These are phyloP conservation scores for Aspergillus viridinutans DNA, from an alignment of 2,329 filamentous ascomycete species.

Conservation along the genomic window DNA sequence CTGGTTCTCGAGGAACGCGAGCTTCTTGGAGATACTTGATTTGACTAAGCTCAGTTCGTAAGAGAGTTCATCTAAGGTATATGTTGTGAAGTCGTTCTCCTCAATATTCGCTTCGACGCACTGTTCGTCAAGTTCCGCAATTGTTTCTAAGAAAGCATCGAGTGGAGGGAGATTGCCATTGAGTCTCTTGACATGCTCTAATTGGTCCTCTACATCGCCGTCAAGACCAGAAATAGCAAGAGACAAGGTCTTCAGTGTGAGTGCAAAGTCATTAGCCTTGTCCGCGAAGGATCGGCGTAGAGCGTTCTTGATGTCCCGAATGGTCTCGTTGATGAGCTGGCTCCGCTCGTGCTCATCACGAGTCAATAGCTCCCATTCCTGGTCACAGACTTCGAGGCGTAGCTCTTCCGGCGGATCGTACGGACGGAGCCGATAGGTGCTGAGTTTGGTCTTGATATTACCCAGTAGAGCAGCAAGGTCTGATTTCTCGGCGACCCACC, in stretches of 20 bases:
- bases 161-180: slow-evolving; percentile 81
- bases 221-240: slow-evolving; percentile 94
- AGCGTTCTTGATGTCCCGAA: slow-evolving; percentile 96
- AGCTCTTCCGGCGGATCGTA: slow-evolving; percentile 87
- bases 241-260: slow-evolving; percentile 91
- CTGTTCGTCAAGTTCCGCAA: slow-evolving; percentile 78
- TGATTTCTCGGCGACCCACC: slow-evolving; percentile 97
- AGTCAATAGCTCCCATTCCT: slow-evolving; percentile 74
- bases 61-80: slow-evolving; percentile 91
- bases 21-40: slow-evolving; percentile 89
- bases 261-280: slow-evolving; percentile 96
- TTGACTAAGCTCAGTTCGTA: slow-evolving; percentile 93
- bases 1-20: slow-evolving; percentile 95
- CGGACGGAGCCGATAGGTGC: slow-evolving; percentile 84
- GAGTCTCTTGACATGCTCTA: slow-evolving; percentile 79
- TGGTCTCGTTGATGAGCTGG: slow-evolving; percentile 95
- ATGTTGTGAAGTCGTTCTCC: slow-evolving; percentile 99
- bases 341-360: slow-evolving; percentile 82
- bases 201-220: slow-evolving; percentile 92
- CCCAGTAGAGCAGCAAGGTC: slow-evolving; percentile 88
- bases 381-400: slow-evolving; percentile 74
- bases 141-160: slow-evolving; percentile 86
- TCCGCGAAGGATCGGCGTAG: slow-evolving; percentile 90
- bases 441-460: slow-evolving; percentile 98
- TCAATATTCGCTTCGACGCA: slow-evolving; percentile 97